Evolutionary conservation across 768 basidiomycete species (phyloP).

Genomic region (Boletus pseudopeckii): DNA sequence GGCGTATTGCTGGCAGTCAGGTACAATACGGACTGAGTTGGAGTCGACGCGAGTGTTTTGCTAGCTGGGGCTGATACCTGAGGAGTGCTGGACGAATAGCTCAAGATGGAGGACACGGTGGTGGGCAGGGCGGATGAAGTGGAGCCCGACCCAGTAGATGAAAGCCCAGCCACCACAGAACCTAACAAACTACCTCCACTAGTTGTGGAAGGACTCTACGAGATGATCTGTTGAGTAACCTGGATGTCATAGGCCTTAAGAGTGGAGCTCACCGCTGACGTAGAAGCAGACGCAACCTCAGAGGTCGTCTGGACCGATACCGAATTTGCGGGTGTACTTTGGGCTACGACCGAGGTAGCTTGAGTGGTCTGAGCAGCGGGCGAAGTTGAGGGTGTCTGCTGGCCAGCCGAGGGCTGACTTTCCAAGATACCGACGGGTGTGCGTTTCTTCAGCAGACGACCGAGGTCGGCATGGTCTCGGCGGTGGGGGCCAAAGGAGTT

Average conservation of each 20-base stretch:
- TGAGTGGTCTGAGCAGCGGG: constrained; percentile 27
- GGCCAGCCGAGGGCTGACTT: neutral
- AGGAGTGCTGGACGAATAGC: constrained; percentile 13
- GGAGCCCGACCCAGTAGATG: constrained; percentile 16
- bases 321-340: constrained; percentile 14
- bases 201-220: constrained; percentile 15
- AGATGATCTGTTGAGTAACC: constrained; percentile 2
- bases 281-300: constrained; percentile 9
- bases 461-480: constrained; percentile 55
- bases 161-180: constrained; percentile 9
- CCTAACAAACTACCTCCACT: constrained; percentile 4
- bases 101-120: constrained; percentile 15
- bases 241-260: neutral
- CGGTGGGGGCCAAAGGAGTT: constrained; percentile 40
- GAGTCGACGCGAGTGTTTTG: constrained; percentile 32
- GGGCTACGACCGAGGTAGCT: constrained; percentile 9
- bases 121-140: constrained; percentile 18
- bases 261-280: constrained; percentile 20
- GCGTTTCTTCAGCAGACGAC: constrained; percentile 71
- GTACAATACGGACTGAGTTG: constrained; percentile 54
- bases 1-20: constrained; percentile 18
- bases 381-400: constrained; percentile 4
- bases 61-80: constrained; percentile 9
- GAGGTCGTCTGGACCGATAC: constrained; percentile 13
- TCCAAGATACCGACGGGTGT: constrained; percentile 24